Conservation (phyloP, 495 filamentous ascomycete species). For the Hyaloscypha hepaticicola region DNA sequence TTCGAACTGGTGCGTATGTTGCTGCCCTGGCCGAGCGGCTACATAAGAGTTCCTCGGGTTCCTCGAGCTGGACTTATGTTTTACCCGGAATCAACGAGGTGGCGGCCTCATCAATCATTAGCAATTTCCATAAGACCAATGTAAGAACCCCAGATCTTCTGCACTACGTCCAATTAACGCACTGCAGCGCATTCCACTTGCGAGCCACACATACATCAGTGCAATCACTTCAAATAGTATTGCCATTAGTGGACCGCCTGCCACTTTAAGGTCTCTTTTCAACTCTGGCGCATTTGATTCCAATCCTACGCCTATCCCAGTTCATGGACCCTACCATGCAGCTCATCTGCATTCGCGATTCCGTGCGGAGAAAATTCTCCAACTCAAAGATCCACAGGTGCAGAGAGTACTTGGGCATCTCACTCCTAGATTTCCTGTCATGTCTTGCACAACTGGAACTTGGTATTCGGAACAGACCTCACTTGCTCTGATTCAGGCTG, state of each 20-base stretch:
- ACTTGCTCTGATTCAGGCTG: background rate
- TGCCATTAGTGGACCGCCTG: slow-evolving; percentile 78
- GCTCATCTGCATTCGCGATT: slow-evolving; percentile 62
- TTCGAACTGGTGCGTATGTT: slow-evolving; percentile 66
- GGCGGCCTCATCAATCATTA: slow-evolving; percentile 43
- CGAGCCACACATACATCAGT: slow-evolving; percentile 68
- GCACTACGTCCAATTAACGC: slow-evolving; percentile 18
- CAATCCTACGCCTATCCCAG: slow-evolving; percentile 62
- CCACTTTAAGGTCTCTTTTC: slow-evolving; percentile 57
- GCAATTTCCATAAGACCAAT: slow-evolving; percentile 50
- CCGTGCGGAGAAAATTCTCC: slow-evolving; percentile 62
- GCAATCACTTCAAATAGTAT: slow-evolving; percentile 67
- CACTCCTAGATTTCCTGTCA: slow-evolving; percentile 52
- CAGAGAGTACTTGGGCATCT: slow-evolving; percentile 43
- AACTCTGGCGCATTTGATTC: slow-evolving; percentile 50
- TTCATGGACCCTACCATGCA: slow-evolving; percentile 83
- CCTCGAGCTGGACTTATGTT: slow-evolving; percentile 57
- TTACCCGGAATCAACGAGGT: slow-evolving; percentile 46
- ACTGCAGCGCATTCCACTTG: slow-evolving; percentile 53
- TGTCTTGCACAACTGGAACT: slow-evolving; percentile 57
- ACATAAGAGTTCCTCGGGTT: slow-evolving; percentile 46
- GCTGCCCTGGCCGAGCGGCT: slow-evolving; percentile 49
- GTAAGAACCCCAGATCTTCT: slow-evolving; percentile 32
- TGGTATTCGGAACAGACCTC: slow-evolving; percentile 12
- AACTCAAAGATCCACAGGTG: slow-evolving; percentile 39